These are phyloP conservation scores for Kodamaea sp. DNA, from an alignment of 1,139 yeast species.

Conservation along the genomic window DNA sequence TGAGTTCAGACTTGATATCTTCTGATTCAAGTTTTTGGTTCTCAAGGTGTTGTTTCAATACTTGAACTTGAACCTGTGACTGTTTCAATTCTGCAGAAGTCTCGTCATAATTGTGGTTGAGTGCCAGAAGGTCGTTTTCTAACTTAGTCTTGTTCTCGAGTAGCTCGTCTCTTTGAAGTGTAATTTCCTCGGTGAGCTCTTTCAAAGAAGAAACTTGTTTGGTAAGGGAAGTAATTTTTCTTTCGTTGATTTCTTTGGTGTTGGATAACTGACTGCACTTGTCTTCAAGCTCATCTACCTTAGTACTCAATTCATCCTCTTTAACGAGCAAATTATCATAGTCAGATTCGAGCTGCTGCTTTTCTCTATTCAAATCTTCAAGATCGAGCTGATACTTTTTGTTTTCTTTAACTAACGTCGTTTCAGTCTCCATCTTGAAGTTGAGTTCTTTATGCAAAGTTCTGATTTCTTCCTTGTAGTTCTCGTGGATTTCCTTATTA, in stretches of 20 bases:
- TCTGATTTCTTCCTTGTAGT: slow-evolving; percentile 58
- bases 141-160: slow-evolving; percentile 48
- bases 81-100: slow-evolving; percentile 37
- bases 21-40: slow-evolving; percentile 34
- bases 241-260: slow-evolving; percentile 46
- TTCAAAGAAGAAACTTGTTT: slow-evolving; percentile 55
- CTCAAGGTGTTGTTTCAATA: slow-evolving; percentile 40
- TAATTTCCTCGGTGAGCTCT: slow-evolving; percentile 51
- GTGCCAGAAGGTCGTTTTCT: slow-evolving; percentile 45
- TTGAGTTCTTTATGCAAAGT: slow-evolving; percentile 58
- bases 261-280: slow-evolving; percentile 50
- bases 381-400: slow-evolving; percentile 62
- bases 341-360: slow-evolving; percentile 53
- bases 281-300: slow-evolving; percentile 45
- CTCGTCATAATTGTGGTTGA: slow-evolving; percentile 47
- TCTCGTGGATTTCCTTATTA: slow-evolving; percentile 43
- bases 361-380: slow-evolving; percentile 53
- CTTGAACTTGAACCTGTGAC: slow-evolving; percentile 28
- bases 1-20: slow-evolving; percentile 37
- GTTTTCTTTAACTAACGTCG: slow-evolving; percentile 63
- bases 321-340: slow-evolving; percentile 51
- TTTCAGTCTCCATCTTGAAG: slow-evolving; percentile 60
- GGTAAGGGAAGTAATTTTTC: slow-evolving; percentile 46
- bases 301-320: slow-evolving; percentile 48
- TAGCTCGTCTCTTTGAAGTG: slow-evolving; percentile 51